These are phyloP conservation scores for Aspergillus conjunctus DNA, from an alignment of 495 filamentous ascomycete species.

Conservation along the genomic window DNA sequence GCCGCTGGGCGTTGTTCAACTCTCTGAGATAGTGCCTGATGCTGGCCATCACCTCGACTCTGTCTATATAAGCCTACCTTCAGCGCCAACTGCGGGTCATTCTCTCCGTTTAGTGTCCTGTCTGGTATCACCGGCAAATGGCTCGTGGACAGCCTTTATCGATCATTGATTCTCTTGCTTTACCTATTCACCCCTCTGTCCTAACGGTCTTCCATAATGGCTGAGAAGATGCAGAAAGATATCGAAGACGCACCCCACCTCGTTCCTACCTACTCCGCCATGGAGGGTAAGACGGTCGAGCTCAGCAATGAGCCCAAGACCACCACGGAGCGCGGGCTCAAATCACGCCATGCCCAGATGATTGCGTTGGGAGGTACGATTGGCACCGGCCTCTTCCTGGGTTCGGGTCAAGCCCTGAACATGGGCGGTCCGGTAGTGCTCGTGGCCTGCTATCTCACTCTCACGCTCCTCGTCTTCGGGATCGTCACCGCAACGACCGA, in stretches of 20 bases:
- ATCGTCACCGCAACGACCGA: slow-evolving; percentile 53
- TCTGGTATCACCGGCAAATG: background rate
- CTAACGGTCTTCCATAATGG: background rate
- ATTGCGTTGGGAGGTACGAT: slow-evolving; percentile 48
- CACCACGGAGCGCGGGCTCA: background rate
- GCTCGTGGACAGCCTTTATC: slow-evolving; percentile 1
- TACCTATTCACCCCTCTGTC: background rate
- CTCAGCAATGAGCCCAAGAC: background rate
- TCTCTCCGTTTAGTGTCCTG: background rate
- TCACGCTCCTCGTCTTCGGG: slow-evolving; percentile 54
- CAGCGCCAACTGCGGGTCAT: background rate
- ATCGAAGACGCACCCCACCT: background rate
- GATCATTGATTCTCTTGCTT: background rate
- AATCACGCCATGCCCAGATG: slow-evolving; percentile 2
- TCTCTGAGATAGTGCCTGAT: background rate
- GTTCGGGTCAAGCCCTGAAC: slow-evolving; percentile 56
- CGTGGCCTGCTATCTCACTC: slow-evolving; percentile 58
- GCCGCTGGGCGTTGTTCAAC: background rate
- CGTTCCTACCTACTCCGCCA: background rate
- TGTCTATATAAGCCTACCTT: background rate
- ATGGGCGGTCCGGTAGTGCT: slow-evolving; percentile 59
- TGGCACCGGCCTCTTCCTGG: slow-evolving; percentile 55
- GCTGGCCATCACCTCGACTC: background rate
- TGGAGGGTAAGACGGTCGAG: background rate
- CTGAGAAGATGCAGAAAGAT: slow-evolving; percentile 3